Evolutionary conservation across 2,329 filamentous ascomycete genomes (phyloP), one percentile per base, ranked within the genome.

Genomic region (Macroventuria anomochaeta): DNA sequence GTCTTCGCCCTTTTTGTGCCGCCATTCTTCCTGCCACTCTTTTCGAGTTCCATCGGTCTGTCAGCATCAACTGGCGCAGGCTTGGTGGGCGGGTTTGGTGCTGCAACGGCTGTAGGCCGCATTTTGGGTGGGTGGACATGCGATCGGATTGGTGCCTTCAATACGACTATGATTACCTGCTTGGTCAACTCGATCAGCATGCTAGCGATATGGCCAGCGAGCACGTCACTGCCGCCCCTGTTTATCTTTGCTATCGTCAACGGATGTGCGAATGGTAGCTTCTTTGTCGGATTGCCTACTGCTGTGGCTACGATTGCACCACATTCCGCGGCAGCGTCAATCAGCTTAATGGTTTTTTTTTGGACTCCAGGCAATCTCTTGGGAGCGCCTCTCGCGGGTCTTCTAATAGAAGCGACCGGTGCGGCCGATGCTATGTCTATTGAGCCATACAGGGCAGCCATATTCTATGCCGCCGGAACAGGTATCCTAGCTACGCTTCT

Each of bases 171-270:
- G 10, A 53, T 69, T 29, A 61, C 64, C 2, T 69, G 67, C 61
- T 23, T 60, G 0, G 25, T 70, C 25, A 68, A 72, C 29, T 64
- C 65, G 0, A 41, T 57, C 2, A 67, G 61, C 23, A 71, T 72
- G 68, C 47, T 71, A 5, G 69, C 67, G 0, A 70, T 71, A 11
- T 71, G 69, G 69, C 67, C 68, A 7, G 62, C 69, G 0, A 68
- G 65, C 0, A 62, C 60, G 8, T 62, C 65, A 0, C 18, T 70
- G 13, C 63, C 55, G 1, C 65, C 69, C 1, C 58, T 71, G 12
- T 43, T 70, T 8, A 10, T 69, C 13, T 70, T 72, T 38, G 64
- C 68, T 1, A 58, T 60, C 10, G 13, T 71, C 10, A 72, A 70
- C 15, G 70, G 70, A 15, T 58, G 70, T 8, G 65, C 69, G 1